Base-by-base conservation (phyloP, 2,329 filamentous ascomycete genomes). In the Phaeosphaeria sp. region DNA sequence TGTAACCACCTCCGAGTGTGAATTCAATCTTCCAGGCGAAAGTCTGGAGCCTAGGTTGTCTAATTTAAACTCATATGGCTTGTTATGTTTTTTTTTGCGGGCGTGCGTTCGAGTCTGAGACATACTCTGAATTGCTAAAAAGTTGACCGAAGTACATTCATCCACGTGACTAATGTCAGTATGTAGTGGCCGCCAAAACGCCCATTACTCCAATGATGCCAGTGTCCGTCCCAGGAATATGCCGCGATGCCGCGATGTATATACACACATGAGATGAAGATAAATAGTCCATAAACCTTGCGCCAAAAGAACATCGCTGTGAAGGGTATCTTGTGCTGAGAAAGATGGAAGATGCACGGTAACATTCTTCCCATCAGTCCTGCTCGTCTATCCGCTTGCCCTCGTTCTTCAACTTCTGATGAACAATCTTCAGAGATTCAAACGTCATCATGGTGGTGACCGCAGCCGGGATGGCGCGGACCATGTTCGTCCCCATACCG, bases 391-490 rank as follows among this genome's bases (percentile, higher is more conserved):
- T 65, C 33, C 67, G 64, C 42, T 67, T 59, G 13, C 83, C 85
- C 69, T 87, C 84, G 56, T 81, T 79, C 68, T 87, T 86, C 54
- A 87, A 64, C 53, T 78, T 74, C 45, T 74, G 79, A 50, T 81
- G 80, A 53, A 87, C 81, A 17, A 80, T 74, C 58, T 84, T 84
- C 64, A 90, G 75, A 65, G 90, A 95, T 79, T 99, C 95, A 74
- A 97, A 99, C 13, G 94, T 98, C 74, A 98, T 84, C 90, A 99
- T 96, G 2, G 95, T 99, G 24, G 96, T 97, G 71, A 96, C 96
- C 20, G 95, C 94, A 21, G 95, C 93, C 30, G 95, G 95, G 13
- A 99, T 90, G 7, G 95, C 95, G 55, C 95, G 87, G 83, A 98
- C 92, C 87, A 99, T 91, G 79, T 99, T 99, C 49, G 94, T 97